Evolutionary conservation across 768 basidiomycete species (phyloP), one percentile per base, ranked within the genome.

Genomic region (Trametes sanguinea): DNA sequence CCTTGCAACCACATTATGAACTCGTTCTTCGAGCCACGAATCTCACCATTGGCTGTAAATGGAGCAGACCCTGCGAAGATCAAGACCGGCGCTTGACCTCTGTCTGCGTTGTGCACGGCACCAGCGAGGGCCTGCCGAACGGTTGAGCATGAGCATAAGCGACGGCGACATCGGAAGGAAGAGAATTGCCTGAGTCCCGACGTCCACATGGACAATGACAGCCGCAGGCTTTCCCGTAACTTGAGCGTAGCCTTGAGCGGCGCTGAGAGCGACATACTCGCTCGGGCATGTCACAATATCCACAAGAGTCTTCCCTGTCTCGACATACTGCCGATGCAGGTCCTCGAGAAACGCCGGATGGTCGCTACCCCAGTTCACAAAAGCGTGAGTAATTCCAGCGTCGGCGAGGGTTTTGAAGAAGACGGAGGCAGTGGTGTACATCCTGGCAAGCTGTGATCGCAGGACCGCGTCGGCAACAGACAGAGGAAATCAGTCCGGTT

Each of bases 321-420:
- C 71, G 5, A 71, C 68, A 2, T 84, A 78, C 62, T 88, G 85
- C 17, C 85, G 76, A 57, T 82, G 81, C 9, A 91, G 78, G 33
- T 89, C 89, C 65, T 90, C 89, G 29, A 90, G 78, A 13, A 91
- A 71, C 0, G 84, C 88, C 0, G 88, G 86, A 66, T 90, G 89
- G 65, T 91, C 89, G 0, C 85, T 87, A 1, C 89, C 89, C 85
- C 89, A 89, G 75, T 90, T 90, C 16, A 85, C 87, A 67, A 89
- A 88, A 8, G 81, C 82, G 69, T 88, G 85, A 0, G 85, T 87
- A 39, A 90, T 83, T 2, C 86, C 86, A 1, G 82, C 83, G 54
- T 82, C 72, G 14, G 73, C 71, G 17, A 89, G 78, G 0, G 85
- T 74, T 44, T 81, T 75, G 10, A 90, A 76, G 67, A 90, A 84